Evolutionary conservation across 2,329 filamentous ascomycete species (phyloP).

Genomic region (Cladosporium sp.): DNA sequence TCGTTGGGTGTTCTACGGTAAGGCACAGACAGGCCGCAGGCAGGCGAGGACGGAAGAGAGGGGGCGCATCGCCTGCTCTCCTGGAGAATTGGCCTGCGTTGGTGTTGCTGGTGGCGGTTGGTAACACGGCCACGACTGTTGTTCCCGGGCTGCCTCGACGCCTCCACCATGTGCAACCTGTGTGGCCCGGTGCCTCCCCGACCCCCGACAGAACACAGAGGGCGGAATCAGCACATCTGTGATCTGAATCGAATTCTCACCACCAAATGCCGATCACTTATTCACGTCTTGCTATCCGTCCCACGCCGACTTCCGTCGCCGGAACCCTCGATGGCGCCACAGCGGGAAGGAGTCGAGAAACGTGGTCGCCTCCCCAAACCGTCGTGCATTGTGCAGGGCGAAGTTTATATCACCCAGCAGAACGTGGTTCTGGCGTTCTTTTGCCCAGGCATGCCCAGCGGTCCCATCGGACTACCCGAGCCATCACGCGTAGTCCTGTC

Average conservation of each 20-base stretch:
- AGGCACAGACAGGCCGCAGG: not conserved
- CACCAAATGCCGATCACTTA: not conserved
- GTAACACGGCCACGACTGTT: conserved; percentile 1
- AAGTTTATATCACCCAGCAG: conserved; percentile 3
- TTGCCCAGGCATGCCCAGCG: not conserved
- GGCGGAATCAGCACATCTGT: not conserved
- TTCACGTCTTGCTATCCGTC: not conserved
- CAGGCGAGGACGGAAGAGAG: not conserved
- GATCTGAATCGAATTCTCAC: not conserved
- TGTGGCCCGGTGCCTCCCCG: conserved; percentile 6
- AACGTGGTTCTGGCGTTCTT: conserved; percentile 1
- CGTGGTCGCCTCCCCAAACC: conserved; percentile 11
- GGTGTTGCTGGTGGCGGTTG: not conserved
- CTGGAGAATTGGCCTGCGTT: not conserved
- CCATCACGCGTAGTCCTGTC: not conserved
- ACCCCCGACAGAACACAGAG: not conserved
- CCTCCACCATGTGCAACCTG: not conserved
- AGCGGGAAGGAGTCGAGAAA: conserved; percentile 11
- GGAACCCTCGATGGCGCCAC: conserved; percentile 11
- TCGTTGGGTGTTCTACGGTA: conserved; percentile 2
- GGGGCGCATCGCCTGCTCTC: too few species aligned
- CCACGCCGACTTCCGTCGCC: not conserved
- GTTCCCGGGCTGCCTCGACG: not conserved
- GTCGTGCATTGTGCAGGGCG: conserved; percentile 11
- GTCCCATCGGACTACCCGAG: not conserved